Conservation (phyloP, 169 alveolate genomes). For the Babesia caballi region DNA sequence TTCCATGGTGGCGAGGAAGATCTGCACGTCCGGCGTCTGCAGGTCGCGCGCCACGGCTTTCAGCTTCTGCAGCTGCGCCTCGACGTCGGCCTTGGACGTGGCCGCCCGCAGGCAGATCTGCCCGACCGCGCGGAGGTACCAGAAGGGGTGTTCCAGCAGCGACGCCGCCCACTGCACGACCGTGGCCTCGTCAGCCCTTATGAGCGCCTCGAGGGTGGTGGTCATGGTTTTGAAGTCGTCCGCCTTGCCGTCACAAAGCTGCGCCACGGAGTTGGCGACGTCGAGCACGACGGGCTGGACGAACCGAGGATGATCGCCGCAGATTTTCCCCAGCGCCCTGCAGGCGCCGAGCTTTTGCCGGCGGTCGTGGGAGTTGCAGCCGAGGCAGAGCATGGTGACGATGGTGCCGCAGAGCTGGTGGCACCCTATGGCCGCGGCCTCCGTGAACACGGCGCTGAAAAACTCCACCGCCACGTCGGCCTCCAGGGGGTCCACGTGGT, state of each 20-base stretch:
- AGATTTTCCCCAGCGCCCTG: slow-evolving; percentile 5
- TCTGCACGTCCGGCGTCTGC: slow-evolving; percentile 31
- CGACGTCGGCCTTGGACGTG: neutral
- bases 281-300: slow-evolving; percentile 16
- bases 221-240: neutral
- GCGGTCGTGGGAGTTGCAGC: slow-evolving; percentile 19
- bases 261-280: slow-evolving; percentile 26
- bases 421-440: neutral
- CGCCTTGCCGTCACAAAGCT: neutral
- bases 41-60: neutral
- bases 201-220: slow-evolving; percentile 9
- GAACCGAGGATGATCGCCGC: slow-evolving; percentile 6
- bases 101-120: slow-evolving; percentile 11
- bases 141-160: slow-evolving; percentile 22
- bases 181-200: slow-evolving; percentile 8
- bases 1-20: slow-evolving; percentile 25
- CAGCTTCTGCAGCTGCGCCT: neutral
- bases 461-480: slow-evolving; percentile 8
- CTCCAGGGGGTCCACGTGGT: slow-evolving; percentile 23
- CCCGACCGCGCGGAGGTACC: slow-evolving; percentile 22
- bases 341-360: slow-evolving; percentile 9
- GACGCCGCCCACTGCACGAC: slow-evolving; percentile 21
- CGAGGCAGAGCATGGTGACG: slow-evolving; percentile 19
- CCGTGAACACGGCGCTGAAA: neutral
- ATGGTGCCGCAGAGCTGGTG: neutral